Percentiles rank a stretch among this genome's conserved stretches.
phyloP scores from a whole-genome alignment of 495 filamentous ascomycete genomes.

The Xylaria intraflava region DNA sequence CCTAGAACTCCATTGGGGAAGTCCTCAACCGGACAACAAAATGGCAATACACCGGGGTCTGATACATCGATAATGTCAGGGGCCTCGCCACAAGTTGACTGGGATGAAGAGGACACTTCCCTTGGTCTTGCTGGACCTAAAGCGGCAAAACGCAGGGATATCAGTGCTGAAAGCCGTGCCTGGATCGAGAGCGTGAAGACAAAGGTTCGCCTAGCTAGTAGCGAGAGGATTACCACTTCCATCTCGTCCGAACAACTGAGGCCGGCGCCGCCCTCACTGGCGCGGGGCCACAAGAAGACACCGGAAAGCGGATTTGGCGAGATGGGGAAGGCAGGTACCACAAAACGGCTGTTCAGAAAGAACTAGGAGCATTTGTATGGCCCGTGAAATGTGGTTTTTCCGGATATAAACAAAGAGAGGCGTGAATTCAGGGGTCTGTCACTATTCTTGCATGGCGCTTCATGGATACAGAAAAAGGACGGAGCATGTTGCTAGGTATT shows the following conservation, averaged over 20 bases:
- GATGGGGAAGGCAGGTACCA: conserved; percentile 50
- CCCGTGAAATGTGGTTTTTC: not conserved
- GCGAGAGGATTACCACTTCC: conserved; percentile 28
- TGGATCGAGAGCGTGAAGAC: conserved; percentile 73
- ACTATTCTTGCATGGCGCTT: conserved; percentile 2
- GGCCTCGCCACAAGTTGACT: conserved; percentile 41
- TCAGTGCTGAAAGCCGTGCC: conserved; percentile 56
- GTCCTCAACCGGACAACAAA: conserved; percentile 1
- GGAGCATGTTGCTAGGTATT: conserved; percentile 3
- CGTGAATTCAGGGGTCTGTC: not conserved
- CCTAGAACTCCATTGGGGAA: conserved; percentile 33
- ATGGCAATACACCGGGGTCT: conserved; percentile 27
- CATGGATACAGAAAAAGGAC: not conserved
- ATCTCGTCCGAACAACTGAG: conserved; percentile 4
- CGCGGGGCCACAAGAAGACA: conserved; percentile 16
- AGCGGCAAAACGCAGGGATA: conserved; percentile 46
- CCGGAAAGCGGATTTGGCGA: conserved; percentile 46
- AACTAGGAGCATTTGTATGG: conserved; percentile 27
- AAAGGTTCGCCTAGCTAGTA: conserved; percentile 52
- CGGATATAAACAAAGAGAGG: not conserved
- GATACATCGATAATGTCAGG: conserved; percentile 26
- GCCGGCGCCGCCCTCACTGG: conserved; percentile 13
- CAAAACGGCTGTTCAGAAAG: conserved; percentile 52
- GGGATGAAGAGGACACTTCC: conserved; percentile 49
- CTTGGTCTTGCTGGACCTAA: conserved; percentile 60